A percentile compares a stretch with the other conserved stretches of the same genome.
Conservation (phyloP, 2,329 filamentous ascomycete genomes). For the Escovopsis sp. region DNA sequence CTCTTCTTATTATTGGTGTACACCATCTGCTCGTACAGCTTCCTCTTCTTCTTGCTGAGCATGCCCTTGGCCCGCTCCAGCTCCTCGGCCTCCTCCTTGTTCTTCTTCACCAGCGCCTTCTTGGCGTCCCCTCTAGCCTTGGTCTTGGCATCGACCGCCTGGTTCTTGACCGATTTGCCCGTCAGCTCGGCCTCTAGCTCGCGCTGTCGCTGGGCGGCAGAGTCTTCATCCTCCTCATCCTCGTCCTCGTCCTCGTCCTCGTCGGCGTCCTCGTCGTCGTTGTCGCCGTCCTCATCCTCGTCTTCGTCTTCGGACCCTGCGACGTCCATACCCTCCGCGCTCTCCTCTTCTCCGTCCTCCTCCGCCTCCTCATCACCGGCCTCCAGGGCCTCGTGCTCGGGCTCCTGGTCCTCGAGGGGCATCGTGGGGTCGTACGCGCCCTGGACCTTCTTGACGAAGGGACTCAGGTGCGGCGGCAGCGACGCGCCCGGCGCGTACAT, state of each 20-base stretch:
- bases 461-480: constrained; percentile 86
- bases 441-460: constrained; percentile 77
- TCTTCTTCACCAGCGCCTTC: constrained; percentile 56
- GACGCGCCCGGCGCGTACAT: constrained; percentile 80
- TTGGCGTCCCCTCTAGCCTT: constrained; percentile 55
- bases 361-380: constrained; percentile 43
- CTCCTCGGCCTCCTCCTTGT: constrained; percentile 68
- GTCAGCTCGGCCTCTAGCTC: constrained; percentile 88
- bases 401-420: constrained; percentile 74
- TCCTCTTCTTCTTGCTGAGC: constrained; percentile 95
- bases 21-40: constrained; percentile 94
- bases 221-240: constrained; percentile 38
- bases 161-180: constrained; percentile 46
- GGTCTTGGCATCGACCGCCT: constrained; percentile 31
- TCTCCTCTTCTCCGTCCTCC: constrained; percentile 26
- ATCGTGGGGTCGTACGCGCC: constrained; percentile 86
- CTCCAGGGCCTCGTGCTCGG: constrained; percentile 67
- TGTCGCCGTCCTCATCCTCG: constrained; percentile 55
- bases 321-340: constrained; percentile 34
- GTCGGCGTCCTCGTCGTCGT: constrained; percentile 34
- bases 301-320: constrained; percentile 27
- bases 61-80: constrained; percentile 91
- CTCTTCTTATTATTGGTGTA: constrained; percentile 92
- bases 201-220: constrained; percentile 61
- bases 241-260: constrained; percentile 29